Conservation (phyloP, 768 basidiomycete species). For the Trametes meyenii region DNA sequence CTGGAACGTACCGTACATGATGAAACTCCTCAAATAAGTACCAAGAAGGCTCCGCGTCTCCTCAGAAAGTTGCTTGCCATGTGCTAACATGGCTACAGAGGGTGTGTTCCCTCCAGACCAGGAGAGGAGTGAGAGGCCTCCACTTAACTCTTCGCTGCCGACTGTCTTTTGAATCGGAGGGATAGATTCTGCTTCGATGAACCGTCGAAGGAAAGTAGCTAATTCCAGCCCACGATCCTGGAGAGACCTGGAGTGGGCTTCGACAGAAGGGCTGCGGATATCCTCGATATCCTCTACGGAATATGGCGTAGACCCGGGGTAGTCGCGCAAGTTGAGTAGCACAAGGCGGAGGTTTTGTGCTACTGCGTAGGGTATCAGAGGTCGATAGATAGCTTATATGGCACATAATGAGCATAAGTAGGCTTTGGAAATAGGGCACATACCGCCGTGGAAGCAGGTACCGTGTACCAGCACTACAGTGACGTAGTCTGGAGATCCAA, state of each 20-base stretch:
- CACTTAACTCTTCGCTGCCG: conserved; percentile 1
- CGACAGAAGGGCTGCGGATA: neutral
- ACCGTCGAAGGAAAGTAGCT: conserved; percentile 25
- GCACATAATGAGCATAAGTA: neutral
- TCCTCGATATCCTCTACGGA: conserved; percentile 21
- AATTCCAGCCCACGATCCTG: conserved; percentile 17
- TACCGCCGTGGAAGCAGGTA: conserved; percentile 26
- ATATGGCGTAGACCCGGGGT: conserved; percentile 31
- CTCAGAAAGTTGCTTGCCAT: conserved; percentile 16
- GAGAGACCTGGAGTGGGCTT: conserved; percentile 1
- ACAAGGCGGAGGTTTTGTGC: conserved; percentile 29
- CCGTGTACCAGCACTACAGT: conserved; percentile 25
- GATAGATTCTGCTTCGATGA: conserved; percentile 22
- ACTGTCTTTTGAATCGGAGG: conserved; percentile 4
- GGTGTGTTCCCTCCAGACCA: conserved; percentile 25
- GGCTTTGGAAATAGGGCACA: neutral
- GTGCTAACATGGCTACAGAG: conserved; percentile 19
- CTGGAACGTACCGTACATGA: conserved; percentile 22
- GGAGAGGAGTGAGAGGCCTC: conserved; percentile 13
- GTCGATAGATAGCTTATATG: conserved; percentile 16
- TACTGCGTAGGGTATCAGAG: conserved; percentile 23
- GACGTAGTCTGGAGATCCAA: conserved; percentile 11
- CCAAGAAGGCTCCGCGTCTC: conserved; percentile 14
- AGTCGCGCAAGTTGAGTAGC: conserved; percentile 30
- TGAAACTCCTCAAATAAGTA: conserved; percentile 19